Conservation (phyloP, 768 basidiomycete species). For the Boletus subcaerulescens region DNA sequence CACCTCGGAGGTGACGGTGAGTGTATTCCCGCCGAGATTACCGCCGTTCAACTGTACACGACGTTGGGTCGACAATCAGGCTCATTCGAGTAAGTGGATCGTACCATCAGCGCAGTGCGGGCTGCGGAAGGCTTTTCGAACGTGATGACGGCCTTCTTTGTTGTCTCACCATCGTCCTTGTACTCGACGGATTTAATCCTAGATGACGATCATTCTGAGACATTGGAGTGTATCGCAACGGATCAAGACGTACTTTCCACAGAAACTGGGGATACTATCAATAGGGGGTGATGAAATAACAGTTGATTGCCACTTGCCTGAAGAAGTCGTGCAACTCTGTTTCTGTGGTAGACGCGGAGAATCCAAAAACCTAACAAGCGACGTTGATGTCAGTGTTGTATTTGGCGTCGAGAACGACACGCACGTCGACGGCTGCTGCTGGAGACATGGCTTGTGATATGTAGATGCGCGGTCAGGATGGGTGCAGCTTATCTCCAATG, state of each 20-base stretch:
- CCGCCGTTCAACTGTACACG: slow-evolving; percentile 63
- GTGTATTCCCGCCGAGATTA: slow-evolving; percentile 64
- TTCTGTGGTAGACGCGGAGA: slow-evolving; percentile 65
- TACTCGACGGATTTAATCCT: slow-evolving; percentile 70
- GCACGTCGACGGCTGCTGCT: slow-evolving; percentile 34
- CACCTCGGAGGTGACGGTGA: slow-evolving; percentile 69
- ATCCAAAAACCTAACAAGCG: slow-evolving; percentile 58
- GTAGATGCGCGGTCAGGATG: background rate
- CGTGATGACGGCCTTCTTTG: slow-evolving; percentile 60
- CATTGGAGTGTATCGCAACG: background rate
- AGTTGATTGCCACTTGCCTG: slow-evolving; percentile 46
- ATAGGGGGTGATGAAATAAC: background rate
- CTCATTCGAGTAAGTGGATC: background rate
- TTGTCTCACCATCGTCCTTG: slow-evolving; percentile 38
- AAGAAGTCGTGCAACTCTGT: slow-evolving; percentile 76
- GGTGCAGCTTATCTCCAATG: too few species aligned
- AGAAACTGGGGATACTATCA: slow-evolving; percentile 55
- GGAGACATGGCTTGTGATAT: slow-evolving; percentile 18
- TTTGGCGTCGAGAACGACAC: slow-evolving; percentile 8
- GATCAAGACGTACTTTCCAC: slow-evolving; percentile 61
- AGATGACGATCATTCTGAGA: slow-evolving; percentile 1
- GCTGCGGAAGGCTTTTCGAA: slow-evolving; percentile 86
- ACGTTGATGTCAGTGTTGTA: background rate
- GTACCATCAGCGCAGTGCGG: slow-evolving; percentile 81
- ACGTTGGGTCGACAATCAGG: background rate